These are phyloP conservation scores for Neurospora sp. DNA, from an alignment of 495 filamentous ascomycete genomes.

Conservation along the genomic window DNA sequence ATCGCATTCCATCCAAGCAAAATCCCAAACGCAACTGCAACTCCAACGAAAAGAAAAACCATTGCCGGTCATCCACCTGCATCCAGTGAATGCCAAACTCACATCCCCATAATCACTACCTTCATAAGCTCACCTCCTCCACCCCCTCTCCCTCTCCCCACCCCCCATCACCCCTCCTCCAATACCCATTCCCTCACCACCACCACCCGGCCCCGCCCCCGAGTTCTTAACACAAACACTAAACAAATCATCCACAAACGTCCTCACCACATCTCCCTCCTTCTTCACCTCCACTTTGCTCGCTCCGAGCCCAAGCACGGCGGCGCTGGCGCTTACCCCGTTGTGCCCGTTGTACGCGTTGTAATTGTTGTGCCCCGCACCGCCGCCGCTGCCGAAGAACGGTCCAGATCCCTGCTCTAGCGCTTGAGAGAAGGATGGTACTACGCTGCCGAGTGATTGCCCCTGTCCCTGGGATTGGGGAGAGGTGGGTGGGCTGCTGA, in stretches of 20 bases:
- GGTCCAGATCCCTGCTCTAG: background rate
- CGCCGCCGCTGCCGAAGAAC: background rate
- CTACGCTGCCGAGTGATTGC: background rate
- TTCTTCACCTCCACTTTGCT: constrained; percentile 15
- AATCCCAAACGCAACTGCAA: background rate
- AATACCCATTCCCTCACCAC: background rate
- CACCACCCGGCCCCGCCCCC: background rate
- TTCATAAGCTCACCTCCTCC: too few species aligned
- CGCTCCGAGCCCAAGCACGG: background rate
- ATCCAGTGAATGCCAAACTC: background rate
- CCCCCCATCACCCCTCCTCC: background rate
- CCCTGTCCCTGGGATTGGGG: background rate
- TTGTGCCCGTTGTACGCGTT: background rate
- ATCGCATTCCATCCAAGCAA: background rate
- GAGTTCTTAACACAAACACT: constrained; percentile 20
- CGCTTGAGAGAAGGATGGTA: background rate
- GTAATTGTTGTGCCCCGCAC: background rate
- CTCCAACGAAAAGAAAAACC: background rate
- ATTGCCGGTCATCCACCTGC: background rate
- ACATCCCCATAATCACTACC: background rate
- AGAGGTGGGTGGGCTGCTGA: background rate
- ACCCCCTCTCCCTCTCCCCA: background rate
- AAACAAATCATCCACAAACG: constrained; percentile 33
- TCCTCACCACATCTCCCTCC: constrained; percentile 16
- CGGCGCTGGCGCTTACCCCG: background rate